Percentiles rank a stretch among this genome's conserved stretches.
These are phyloP conservation scores for Trichothecium roseum DNA, from an alignment of 2,329 filamentous ascomycete genomes.

Conservation along the genomic window DNA sequence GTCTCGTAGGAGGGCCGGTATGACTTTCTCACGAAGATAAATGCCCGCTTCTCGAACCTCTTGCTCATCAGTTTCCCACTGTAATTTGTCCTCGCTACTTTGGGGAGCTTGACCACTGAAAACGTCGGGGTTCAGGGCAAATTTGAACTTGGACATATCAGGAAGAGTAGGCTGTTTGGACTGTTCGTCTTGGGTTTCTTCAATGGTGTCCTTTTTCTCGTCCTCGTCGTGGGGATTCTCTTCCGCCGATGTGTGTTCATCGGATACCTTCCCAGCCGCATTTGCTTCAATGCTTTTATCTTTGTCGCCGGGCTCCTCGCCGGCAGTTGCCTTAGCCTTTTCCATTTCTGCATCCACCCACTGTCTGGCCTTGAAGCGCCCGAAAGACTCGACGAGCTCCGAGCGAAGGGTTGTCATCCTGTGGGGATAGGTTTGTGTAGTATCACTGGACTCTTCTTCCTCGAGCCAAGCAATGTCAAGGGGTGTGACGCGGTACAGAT, in stretches of 20 bases:
- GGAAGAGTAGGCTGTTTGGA: slow-evolving; percentile 44
- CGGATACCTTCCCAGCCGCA: slow-evolving; percentile 21
- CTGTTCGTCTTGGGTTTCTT: slow-evolving; percentile 10
- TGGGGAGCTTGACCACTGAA: slow-evolving; percentile 89
- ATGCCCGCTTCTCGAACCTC: slow-evolving; percentile 78
- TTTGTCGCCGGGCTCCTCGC: slow-evolving; percentile 16
- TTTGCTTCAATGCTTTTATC: slow-evolving; percentile 15
- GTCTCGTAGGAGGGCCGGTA: slow-evolving; percentile 79
- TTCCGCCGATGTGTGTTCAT: slow-evolving; percentile 23
- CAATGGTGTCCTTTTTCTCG: slow-evolving; percentile 8
- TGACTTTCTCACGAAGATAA: slow-evolving; percentile 64
- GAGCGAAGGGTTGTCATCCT: slow-evolving; percentile 89
- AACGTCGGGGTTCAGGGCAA: slow-evolving; percentile 87
- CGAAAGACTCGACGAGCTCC: slow-evolving; percentile 81
- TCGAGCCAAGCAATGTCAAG: slow-evolving; percentile 88
- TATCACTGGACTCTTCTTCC: slow-evolving; percentile 45
- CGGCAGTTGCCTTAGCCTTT: slow-evolving; percentile 16
- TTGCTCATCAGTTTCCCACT: slow-evolving; percentile 74
- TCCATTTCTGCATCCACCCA: slow-evolving; percentile 76
- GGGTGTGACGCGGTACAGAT: slow-evolving; percentile 89
- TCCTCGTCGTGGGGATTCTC: slow-evolving; percentile 12
- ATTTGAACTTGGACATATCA: slow-evolving; percentile 78
- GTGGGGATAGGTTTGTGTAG: slow-evolving; percentile 64
- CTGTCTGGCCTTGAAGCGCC: slow-evolving; percentile 75
- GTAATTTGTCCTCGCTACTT: slow-evolving; percentile 78